Conservation (phyloP, 1,139 yeast species). For the Candida sojae region DNA sequence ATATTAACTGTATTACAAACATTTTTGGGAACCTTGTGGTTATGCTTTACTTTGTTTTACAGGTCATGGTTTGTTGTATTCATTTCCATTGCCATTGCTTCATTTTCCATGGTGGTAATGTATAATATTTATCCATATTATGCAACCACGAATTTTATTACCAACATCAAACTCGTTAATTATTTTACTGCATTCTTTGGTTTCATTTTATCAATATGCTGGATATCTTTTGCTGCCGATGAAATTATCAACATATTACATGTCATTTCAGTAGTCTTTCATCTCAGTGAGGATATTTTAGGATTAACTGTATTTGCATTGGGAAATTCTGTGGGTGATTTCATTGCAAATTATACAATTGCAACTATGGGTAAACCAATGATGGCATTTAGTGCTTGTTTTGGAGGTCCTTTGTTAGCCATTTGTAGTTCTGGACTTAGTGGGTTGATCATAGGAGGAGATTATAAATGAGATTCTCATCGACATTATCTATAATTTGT, state of each 20-base stretch:
- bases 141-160: background rate
- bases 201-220: slow-evolving; percentile 64
- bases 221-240: slow-evolving; percentile 78
- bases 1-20: slow-evolving; percentile 21
- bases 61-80: slow-evolving; percentile 1
- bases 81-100: slow-evolving; percentile 14
- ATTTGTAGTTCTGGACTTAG: slow-evolving; percentile 53
- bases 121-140: slow-evolving; percentile 9
- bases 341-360: slow-evolving; percentile 81
- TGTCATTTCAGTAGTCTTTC: slow-evolving; percentile 58
- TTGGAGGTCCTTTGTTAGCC: slow-evolving; percentile 81
- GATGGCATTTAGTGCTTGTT: slow-evolving; percentile 93
- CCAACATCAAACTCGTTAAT: slow-evolving; percentile 22
- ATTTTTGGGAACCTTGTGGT: slow-evolving; percentile 19
- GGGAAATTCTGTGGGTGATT: slow-evolving; percentile 91
- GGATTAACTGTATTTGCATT: slow-evolving; percentile 89
- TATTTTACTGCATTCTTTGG: slow-evolving; percentile 52
- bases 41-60: slow-evolving; percentile 12
- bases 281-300: slow-evolving; percentile 74
- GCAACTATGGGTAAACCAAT: slow-evolving; percentile 86
- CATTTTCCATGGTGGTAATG: slow-evolving; percentile 12
- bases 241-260: slow-evolving; percentile 72
- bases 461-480: slow-evolving; percentile 8
- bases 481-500: slow-evolving; percentile 48
- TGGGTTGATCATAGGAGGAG: slow-evolving; percentile 50